Evolutionary conservation across 768 basidiomycete species (phyloP), one percentile per base, ranked within the genome.

Genomic region (Porpolomopsis calyptriformis): DNA sequence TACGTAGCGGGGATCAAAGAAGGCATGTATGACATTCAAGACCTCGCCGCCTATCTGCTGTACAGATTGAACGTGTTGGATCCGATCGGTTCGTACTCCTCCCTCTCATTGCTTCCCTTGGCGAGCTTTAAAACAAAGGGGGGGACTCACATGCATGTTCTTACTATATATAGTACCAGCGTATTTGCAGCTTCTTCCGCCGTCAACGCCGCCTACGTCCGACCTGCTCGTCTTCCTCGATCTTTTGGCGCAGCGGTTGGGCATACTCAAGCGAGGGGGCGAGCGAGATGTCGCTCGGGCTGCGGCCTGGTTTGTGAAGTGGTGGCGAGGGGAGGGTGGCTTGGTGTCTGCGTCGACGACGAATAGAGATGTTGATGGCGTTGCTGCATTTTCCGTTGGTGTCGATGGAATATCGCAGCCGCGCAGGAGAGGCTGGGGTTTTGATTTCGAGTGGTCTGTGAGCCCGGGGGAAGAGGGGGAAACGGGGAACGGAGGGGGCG

Each of bases 1-100:
- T 55, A n/a, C 50, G 52, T 59, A 91, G 89, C 89, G 62, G 90
- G 91, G 18, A 92, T 97, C 68, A 96, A 96, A 63, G 89, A 92
- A 69, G 81, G 85, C 19, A 61, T 96, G 48, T 92, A 93, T 60
- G 86, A 91, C 60, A 71, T 78, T 50, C 87, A 94, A 60, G 71
- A 82, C 2, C 71, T 94, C 37, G 88, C 86, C 24, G 75, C 85
- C 41, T 98, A 96, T 69, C 70, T 97, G 23, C 63, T 94, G 22
- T 92, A 87, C 61, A 73, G 85, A 51, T 68, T 97, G 50, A 93
- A 90, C 62, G 64, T 84, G 34, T 69, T 89, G 47, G 76, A 88
- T 62, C 82, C 83, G 20, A 64, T 71, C 25, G 66, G 87, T 89
- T 58, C 61, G 81, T 71, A 50, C 18, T n/a, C n/a, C n/a, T n/a